Conservation (phyloP, 176 grass and related monocot genomes). For the Oryza brachyantha region DNA sequence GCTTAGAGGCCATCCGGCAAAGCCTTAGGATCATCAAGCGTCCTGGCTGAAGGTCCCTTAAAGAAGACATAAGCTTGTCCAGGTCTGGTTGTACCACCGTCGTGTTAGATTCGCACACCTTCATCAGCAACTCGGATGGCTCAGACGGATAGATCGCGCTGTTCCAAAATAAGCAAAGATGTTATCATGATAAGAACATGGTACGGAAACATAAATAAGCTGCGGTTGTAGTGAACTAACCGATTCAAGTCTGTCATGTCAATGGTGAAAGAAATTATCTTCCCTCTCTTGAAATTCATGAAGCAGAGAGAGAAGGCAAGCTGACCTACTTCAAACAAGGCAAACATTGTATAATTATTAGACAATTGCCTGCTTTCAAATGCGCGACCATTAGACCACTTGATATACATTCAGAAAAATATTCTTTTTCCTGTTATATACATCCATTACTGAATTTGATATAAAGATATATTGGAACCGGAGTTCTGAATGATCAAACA, state of each 20-base stretch:
- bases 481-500: neutral
- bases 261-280: conserved; percentile 54
- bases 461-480: neutral
- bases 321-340: conserved; percentile 48
- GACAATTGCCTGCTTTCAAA: neutral
- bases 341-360: neutral
- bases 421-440: conserved; percentile 1
- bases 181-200: conserved; percentile 1
- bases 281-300: conserved; percentile 56
- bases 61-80: conserved; percentile 34
- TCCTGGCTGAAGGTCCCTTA: conserved; percentile 52
- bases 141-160: conserved; percentile 74
- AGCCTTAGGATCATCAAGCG: conserved; percentile 53
- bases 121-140: conserved; percentile 61
- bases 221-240: conserved; percentile 44
- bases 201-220: neutral
- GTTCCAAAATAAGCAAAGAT: conserved; percentile 40
- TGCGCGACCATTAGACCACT: neutral
- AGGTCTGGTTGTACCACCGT: conserved; percentile 40
- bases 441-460: neutral
- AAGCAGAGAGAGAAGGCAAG: conserved; percentile 63
- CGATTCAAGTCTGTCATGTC: conserved; percentile 70
- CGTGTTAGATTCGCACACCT: conserved; percentile 43
- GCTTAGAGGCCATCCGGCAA: conserved; percentile 50
- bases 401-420: neutral